Evolutionary conservation across 2,329 filamentous ascomycete species (phyloP), one percentile per base, ranked within the genome.

Genomic region (Furcasterigmium sp.): DNA sequence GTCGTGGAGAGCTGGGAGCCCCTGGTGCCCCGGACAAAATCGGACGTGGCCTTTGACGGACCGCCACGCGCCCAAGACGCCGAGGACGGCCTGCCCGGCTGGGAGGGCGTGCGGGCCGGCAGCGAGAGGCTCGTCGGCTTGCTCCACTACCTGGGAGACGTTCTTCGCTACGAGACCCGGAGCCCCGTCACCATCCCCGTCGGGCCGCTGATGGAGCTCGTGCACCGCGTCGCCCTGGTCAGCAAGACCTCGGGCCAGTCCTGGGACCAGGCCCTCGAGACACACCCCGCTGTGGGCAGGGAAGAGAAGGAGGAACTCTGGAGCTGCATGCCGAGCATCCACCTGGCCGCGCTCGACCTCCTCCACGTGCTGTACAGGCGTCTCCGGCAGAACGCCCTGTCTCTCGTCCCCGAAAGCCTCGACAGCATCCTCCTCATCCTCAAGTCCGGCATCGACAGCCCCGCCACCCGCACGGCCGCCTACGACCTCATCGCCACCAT

Each of bases 291-390:
- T 49, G 79, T 93, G 49, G 76, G 82, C 25, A 79, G 85, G 47
- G 87, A 94, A 39, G 91, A 96, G 63, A 84, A 84, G 47, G 88
- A 95, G 42, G 79, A 83, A 36, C 72, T 96, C 4, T 91, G 86
- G 78, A 68, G 76, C 37, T 70, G 79, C 15, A 72, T 96, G 10
- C 87, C 91, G 5, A 72, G 76, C 9, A 77, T 96, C 30, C 89
- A 96, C 56, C 64, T 82, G 13, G 80, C 85, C 13, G 76, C 80
- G n/a, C 66, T 95, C 42, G 63, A 76, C 18, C 63, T 95, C 2
- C 64, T 87, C 18, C 61, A 71, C 8, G 63, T 69, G 10, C 57
- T 93, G 37, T 58, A 80, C 18, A 61, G 70, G 42, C 75, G 84
- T 10, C 69, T 91, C 19, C 74, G 73, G 23, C 64, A 67, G 14